Evolutionary conservation across 169 alveolate species (phyloP).

Genomic region (Cryptosporidium andersoni): DNA sequence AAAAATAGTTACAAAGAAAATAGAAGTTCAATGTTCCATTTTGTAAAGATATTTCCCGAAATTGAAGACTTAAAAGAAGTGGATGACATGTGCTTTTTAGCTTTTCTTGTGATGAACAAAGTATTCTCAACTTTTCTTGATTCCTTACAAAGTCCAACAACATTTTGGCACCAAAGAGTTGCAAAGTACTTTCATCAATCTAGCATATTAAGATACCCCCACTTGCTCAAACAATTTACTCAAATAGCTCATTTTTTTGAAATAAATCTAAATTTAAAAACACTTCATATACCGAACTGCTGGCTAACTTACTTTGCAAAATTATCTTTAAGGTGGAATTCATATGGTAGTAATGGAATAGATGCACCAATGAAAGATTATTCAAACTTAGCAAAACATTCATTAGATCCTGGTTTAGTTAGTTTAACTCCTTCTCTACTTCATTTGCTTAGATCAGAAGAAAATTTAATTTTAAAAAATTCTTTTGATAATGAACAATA

Average conservation of each 20-base stretch:
- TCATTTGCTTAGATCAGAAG: not conserved
- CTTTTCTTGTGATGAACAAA: slow-evolving; percentile 45
- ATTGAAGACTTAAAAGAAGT: slow-evolving; percentile 27
- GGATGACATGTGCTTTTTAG: slow-evolving; percentile 68
- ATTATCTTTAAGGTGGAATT: slow-evolving; percentile 61
- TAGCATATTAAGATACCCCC: slow-evolving; percentile 46
- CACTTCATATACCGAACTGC: slow-evolving; percentile 42
- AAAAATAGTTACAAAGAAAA: not conserved
- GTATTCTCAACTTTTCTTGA: slow-evolving; percentile 48
- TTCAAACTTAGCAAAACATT: too few species aligned
- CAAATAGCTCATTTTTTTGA: slow-evolving; percentile 26
- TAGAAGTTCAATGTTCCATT: slow-evolving; percentile 32
- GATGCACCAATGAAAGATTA: slow-evolving; percentile 4
- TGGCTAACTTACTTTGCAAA: slow-evolving; percentile 64
- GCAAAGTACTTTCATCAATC: slow-evolving; percentile 45
- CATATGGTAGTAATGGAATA: slow-evolving; percentile 26
- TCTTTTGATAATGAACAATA: too few species aligned
- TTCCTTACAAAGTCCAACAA: slow-evolving; percentile 27
- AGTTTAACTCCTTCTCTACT: too few species aligned
- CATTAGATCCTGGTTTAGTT: too few species aligned
- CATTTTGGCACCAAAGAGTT: slow-evolving; percentile 54
- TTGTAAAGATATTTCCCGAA: slow-evolving; percentile 67
- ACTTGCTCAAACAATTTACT: slow-evolving; percentile 36
- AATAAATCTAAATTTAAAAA: slow-evolving; percentile 19
- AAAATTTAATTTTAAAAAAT: not conserved